phyloP scores from a whole-genome alignment of 352 stramenopile genomes.

The Pythium phragmitis region DNA sequence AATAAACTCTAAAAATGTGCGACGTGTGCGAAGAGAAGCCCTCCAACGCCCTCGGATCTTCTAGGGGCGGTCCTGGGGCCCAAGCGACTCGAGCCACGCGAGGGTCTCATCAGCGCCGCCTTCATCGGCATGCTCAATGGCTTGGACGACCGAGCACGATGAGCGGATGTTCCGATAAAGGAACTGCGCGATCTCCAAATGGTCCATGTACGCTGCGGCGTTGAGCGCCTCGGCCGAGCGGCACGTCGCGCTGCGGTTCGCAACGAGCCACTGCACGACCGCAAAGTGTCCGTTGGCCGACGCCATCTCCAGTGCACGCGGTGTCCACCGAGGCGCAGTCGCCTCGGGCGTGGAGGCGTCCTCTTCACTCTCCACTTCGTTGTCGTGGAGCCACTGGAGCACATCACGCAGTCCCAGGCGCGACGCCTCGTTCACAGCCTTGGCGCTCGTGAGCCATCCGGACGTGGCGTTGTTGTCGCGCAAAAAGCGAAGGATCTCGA shows the following conservation, averaged over 20 bases:
- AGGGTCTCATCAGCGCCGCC: constrained; percentile 62
- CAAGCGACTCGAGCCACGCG: constrained; percentile 47
- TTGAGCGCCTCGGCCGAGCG: constrained; percentile 58
- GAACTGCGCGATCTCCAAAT: constrained; percentile 55
- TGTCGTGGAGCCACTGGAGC: constrained; percentile 50
- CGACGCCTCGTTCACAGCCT: constrained; percentile 55
- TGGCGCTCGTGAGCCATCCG: constrained; percentile 52
- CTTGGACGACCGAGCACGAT: constrained; percentile 53
- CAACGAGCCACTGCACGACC: constrained; percentile 61
- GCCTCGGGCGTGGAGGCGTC: constrained; percentile 10
- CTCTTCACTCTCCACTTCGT: constrained; percentile 27
- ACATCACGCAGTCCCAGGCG: constrained; percentile 52
- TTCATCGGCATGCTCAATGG: constrained; percentile 61
- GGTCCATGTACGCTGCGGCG: constrained; percentile 70
- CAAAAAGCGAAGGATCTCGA: constrained; percentile 59
- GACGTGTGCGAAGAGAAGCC: constrained; percentile 16
- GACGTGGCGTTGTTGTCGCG: constrained; percentile 35
- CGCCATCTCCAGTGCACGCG: constrained; percentile 54
- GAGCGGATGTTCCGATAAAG: constrained; percentile 42
- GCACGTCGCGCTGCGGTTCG: constrained; percentile 48
- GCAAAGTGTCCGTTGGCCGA: constrained; percentile 59
- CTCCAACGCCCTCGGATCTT: neutral
- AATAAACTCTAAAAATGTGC: constrained; percentile 25
- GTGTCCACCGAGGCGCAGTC: constrained; percentile 37
- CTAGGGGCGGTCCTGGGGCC: constrained; percentile 18